These are phyloP conservation scores for Dothistroma pini DNA, from an alignment of 2,329 filamentous ascomycete species.

Conservation along the genomic window DNA sequence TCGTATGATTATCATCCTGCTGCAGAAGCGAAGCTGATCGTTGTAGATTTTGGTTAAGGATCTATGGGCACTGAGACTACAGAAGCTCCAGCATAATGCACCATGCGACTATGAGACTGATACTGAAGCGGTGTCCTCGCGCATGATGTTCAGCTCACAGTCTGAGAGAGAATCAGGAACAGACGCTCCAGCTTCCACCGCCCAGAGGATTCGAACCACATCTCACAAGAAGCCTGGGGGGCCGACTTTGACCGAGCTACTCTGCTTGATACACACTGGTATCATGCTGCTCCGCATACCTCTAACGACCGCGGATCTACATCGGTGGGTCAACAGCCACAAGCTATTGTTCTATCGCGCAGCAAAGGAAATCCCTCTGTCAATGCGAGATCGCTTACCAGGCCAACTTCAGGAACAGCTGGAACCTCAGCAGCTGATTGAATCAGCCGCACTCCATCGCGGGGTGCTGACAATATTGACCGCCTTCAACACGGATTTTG, in stretches of 20 bases:
- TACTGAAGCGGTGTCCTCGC: slow-evolving; percentile 40
- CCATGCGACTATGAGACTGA: slow-evolving; percentile 34
- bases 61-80: slow-evolving; percentile 75
- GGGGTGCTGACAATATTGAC: slow-evolving; percentile 59
- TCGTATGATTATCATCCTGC: slow-evolving; percentile 5
- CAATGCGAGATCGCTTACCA: slow-evolving; percentile 64
- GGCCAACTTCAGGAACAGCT: slow-evolving; percentile 58
- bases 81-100: slow-evolving; percentile 49
- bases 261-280: slow-evolving; percentile 77
- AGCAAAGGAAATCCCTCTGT: slow-evolving; percentile 54
- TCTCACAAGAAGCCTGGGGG: slow-evolving; percentile 42
- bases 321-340: slow-evolving; percentile 61
- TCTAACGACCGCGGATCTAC: slow-evolving; percentile 69
- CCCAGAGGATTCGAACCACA: slow-evolving; percentile 34
- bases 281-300: slow-evolving; percentile 72
- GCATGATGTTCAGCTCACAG: slow-evolving; percentile 57
- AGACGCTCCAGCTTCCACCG: slow-evolving; percentile 29
- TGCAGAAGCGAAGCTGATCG: slow-evolving; percentile 1
- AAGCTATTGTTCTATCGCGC: slow-evolving; percentile 70
- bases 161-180: slow-evolving; percentile 46
- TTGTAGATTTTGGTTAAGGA: slow-evolving; percentile 61
- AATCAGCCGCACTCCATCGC: slow-evolving; percentile 59
- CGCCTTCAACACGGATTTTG: slow-evolving; percentile 65
- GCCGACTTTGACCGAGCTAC: slow-evolving; percentile 68
- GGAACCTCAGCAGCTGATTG: slow-evolving; percentile 49